Evolutionary conservation across 2,329 filamentous ascomycete genomes (phyloP).

Genomic region (Aspergillus glaucus): DNA sequence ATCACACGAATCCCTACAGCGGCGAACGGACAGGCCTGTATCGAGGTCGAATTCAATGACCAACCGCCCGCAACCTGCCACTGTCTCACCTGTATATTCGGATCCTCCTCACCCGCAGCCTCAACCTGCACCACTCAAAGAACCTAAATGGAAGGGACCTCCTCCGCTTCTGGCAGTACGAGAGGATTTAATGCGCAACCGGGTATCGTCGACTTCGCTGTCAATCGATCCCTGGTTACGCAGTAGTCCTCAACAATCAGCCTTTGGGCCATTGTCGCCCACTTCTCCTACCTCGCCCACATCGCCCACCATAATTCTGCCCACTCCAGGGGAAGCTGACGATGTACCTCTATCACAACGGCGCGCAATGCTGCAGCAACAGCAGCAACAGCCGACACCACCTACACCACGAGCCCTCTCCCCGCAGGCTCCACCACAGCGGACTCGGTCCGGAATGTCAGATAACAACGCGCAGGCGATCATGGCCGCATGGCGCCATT

Average conservation of each 20-base stretch:
- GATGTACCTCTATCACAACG: constrained; percentile 67
- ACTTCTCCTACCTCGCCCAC: constrained; percentile 2
- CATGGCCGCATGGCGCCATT: constrained; percentile 62
- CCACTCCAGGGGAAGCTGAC: constrained; percentile 46
- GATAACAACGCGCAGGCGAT: constrained; percentile 43
- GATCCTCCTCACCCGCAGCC: constrained; percentile 1
- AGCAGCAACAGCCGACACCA: constrained; percentile 30
- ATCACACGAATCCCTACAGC: constrained; percentile 9
- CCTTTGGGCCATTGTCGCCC: constrained; percentile 8
- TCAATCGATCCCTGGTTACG: constrained; percentile 26
- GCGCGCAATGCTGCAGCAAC: constrained; percentile 54
- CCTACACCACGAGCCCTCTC: constrained; percentile 10
- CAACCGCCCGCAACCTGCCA: neutral
- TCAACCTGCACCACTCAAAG: neutral
- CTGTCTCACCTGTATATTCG: neutral
- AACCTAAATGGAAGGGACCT: constrained; percentile 20
- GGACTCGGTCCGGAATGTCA: constrained; percentile 10
- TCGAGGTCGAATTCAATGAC: neutral
- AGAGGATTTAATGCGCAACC: constrained; percentile 43
- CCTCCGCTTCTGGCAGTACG: constrained; percentile 51
- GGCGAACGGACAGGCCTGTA: neutral
- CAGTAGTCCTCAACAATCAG: constrained; percentile 21
- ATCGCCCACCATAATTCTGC: constrained; percentile 11
- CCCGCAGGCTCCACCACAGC: constrained; percentile 40
- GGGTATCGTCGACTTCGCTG: constrained; percentile 32